Evolutionary conservation across 805 yeast species (phyloP).

Genomic region (Cyberlindnera euphorbiiphila): DNA sequence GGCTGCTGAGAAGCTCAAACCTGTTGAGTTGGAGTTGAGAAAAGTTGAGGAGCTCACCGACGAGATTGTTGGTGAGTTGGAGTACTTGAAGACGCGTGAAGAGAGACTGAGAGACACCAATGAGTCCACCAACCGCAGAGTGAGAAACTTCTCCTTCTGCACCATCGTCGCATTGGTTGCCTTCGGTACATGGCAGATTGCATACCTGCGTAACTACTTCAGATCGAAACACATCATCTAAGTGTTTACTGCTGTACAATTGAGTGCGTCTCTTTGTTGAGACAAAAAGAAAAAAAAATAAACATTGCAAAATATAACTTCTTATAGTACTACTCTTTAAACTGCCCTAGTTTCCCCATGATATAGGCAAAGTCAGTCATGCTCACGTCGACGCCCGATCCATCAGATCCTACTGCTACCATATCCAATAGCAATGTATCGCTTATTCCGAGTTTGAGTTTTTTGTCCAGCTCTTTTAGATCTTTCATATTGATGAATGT

Average conservation of each 20-base stretch:
- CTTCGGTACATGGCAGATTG: conserved; percentile 90
- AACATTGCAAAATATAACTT: no score
- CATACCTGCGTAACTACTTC: conserved; percentile 90
- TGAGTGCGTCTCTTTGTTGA: not conserved
- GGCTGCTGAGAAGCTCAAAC: conserved; percentile 88
- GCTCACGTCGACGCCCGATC: conserved; percentile 33
- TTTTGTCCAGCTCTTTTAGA: conserved; percentile 31
- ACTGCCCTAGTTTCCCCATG: conserved; percentile 43
- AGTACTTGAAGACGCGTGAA: conserved; percentile 83
- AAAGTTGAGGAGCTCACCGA: conserved; percentile 80
- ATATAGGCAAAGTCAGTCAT: conserved; percentile 46
- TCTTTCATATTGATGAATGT: conserved; percentile 35
- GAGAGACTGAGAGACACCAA: conserved; percentile 93
- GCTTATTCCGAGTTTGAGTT: conserved; percentile 31
- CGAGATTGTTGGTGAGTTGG: conserved; percentile 76
- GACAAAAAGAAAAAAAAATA: not conserved
- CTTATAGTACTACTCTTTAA: conserved; percentile 2
- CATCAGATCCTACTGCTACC: conserved; percentile 41
- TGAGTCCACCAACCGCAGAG: conserved; percentile 92
- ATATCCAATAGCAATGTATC: conserved; percentile 38
- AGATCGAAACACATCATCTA: conserved; percentile 75
- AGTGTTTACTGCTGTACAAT: conserved; percentile 2
- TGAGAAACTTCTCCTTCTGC: conserved; percentile 75
- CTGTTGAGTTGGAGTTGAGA: conserved; percentile 86
- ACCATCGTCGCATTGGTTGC: conserved; percentile 66